Percentiles rank a stretch among this genome's conserved stretches.
Conservation (phyloP, 2,329 filamentous ascomycete genomes). For the Aspergillus ustus region DNA sequence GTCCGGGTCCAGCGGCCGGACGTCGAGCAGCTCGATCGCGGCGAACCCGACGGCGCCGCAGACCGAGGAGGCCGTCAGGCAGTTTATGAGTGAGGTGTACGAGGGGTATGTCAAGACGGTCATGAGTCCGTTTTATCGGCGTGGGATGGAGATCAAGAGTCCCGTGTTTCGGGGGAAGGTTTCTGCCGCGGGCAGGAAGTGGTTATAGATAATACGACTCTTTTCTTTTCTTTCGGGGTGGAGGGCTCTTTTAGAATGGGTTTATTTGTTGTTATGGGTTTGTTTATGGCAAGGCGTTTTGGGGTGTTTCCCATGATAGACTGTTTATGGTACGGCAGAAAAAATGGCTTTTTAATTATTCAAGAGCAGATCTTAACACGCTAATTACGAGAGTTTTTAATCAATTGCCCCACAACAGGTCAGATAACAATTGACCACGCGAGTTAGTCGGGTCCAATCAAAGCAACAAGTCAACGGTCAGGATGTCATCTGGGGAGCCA, state of each 20-base stretch:
- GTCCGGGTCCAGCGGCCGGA: constrained; percentile 30
- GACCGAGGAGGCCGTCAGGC: constrained; percentile 92
- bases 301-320: neutral
- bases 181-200: constrained; percentile 88
- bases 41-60: constrained; percentile 86
- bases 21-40: constrained; percentile 72
- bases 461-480: constrained; percentile 20
- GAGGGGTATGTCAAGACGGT: constrained; percentile 96
- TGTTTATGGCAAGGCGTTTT: neutral
- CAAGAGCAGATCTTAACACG: neutral
- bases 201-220: constrained; percentile 66
- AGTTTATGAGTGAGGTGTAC: constrained; percentile 94
- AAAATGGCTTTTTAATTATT: neutral
- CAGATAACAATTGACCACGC: too few species aligned
- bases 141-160: constrained; percentile 83
- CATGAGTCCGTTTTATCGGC: constrained; percentile 94
- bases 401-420: neutral
- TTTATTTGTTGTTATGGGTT: neutral
- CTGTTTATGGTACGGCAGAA: neutral
- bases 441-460: neutral
- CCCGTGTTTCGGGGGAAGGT: constrained; percentile 84
- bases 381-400: constrained; percentile 2
- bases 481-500: constrained; percentile 45
- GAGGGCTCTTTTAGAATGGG: neutral
- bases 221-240: constrained; percentile 13